Base-by-base conservation (phyloP, 345 rosid genomes). In the Salix purpurea region DNA sequence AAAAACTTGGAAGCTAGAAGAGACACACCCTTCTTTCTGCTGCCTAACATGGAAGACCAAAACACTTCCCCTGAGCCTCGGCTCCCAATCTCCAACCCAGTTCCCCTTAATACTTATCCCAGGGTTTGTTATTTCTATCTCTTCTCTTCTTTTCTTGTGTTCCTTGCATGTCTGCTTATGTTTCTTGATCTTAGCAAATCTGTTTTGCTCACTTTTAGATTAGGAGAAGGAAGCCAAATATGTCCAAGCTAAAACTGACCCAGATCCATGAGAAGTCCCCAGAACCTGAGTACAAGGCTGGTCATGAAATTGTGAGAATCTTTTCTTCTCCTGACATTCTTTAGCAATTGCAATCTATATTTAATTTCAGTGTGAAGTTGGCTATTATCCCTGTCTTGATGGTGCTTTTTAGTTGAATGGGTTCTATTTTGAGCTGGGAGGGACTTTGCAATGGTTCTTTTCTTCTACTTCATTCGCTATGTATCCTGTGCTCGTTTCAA, bases 261-360 rank as follows among this genome's bases (percentile, higher is more conserved):
- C 84, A 82, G 84, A 78, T 78, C 84, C 79, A 74, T 16, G 67
- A 61, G 11, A 65, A 44, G 60, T 73, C 79, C 74, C 76, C 71
- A 2, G 72, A 82, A 70, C 70, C 81, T 70, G 77, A 73, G 21
- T 19, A 23, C 58, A 65, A 74, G 28, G 52, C 75, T 65, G 62
- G 62, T 58, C 62, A 58, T 58, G 64, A 81, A 46, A 67, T 81
- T 48, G 84, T 82, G 42, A 78, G 76, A 77, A 18, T 54, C 18
- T 23, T 11, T 19, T 21, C 32, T 60, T 19, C 56, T 46, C 26
- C 66, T 6, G 4, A 14, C 7, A 39, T 7, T 11, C 37, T 58
- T 21, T 24, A 18, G 26, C 12, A 28, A 3, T 67, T 37, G 13
- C 21, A 32, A 50, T 71, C 44, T 69, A 32, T 64, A 12, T n/a